These are phyloP conservation scores for Symbiodinium pilosum DNA, from an alignment of 73 alveolate genomes.

Conservation along the genomic window DNA sequence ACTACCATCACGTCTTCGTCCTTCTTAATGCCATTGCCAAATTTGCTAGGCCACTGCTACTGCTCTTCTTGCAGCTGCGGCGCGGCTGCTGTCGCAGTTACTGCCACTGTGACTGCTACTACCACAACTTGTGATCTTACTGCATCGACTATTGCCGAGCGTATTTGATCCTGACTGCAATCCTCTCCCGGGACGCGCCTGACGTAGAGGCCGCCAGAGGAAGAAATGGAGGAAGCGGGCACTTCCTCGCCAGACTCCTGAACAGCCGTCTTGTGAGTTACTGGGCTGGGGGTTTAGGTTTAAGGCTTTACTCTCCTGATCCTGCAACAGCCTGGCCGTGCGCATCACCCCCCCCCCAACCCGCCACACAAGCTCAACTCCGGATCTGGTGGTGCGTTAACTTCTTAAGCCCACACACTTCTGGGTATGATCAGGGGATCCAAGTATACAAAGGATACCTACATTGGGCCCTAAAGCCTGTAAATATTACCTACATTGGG, in stretches of 20 bases:
- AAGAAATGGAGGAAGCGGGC: not conserved
- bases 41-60: not conserved
- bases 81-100: no score
- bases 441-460: no score
- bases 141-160: not conserved
- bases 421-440: no score
- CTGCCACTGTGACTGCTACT: not conserved
- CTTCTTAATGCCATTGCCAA: not conserved
- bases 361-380: no score
- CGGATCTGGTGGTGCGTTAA: no score
- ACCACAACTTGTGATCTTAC: not conserved
- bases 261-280: not conserved
- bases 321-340: no score
- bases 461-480: no score
- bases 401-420: no score
- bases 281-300: no score
- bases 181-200: not conserved
- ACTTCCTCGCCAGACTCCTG: slow-evolving; percentile 11
- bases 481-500: no score
- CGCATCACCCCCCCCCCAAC: no score
- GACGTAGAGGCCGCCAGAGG: slow-evolving; percentile 24
- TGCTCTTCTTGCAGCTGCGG: not conserved
- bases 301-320: no score
- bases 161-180: not conserved
- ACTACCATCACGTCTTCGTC: not conserved